Evolutionary conservation across 148 eudicot species (phyloP), one percentile per base, ranked within the genome.

Genomic region (Silene conica): DNA sequence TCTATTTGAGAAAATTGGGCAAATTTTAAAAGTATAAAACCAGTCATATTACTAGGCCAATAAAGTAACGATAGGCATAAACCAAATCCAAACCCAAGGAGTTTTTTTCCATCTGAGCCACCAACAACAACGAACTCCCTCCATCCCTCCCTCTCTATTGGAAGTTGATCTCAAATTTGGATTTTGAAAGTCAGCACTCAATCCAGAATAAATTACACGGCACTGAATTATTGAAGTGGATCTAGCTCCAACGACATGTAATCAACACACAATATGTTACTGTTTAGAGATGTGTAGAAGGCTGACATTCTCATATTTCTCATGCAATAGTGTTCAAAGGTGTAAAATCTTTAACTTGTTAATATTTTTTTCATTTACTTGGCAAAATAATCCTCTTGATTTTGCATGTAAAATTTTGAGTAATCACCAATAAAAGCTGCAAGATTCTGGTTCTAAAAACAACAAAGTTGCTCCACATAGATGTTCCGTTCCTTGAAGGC

Each of bases 401-500:
- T 59, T n/a, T 56, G 60, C 2, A 56, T 56, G 21, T n/a, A 56
- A 6, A 56, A 14, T 16, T 56, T 56, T 56, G 21, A 59, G 13
- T 19, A 59, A 10, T 9, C 26, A 19, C 19, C 26, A 15, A 61
- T 50, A 61, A 26, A 61, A 25, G 38, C 26, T 59, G 28, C 25
- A 59, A 59, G 63, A 59, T 59, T 59, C 26, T 22, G 63, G 63
- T 59, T 59, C 13, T 19, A 59, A 14, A 59, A 59, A 59, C 63
- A 22, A 21, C 63, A 6, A 59, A 20, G 8, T 58, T 58, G 11
- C 64, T 50, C 38, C 21, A 67, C 26, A 46, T 23, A 22, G 41
- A 65, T 10, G 38, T 65, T 25, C 9, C 43, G 38, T 65, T 26
- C 28, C 28, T 26, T 26, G 2, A 26, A 26, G 28, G 28, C 28